Evolutionary conservation across 768 basidiomycete species (phyloP).

Genomic region (Xerocomellus amylosporus): DNA sequence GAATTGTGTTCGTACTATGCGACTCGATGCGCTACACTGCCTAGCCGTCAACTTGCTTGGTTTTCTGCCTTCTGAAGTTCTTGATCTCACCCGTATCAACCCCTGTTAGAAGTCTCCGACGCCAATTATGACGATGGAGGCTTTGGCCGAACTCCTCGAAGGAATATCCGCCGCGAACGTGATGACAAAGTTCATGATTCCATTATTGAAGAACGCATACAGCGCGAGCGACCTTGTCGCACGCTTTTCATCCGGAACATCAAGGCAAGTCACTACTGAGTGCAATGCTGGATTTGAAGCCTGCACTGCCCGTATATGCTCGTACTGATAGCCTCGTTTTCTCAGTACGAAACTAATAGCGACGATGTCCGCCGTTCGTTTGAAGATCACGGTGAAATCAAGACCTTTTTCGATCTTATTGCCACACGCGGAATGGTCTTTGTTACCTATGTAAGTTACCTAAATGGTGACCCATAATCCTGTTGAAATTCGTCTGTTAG

Average conservation of each 20-base stretch:
- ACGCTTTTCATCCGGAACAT: conserved; percentile 98
- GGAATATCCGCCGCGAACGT: conserved; percentile 65
- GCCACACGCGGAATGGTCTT: conserved; percentile 98
- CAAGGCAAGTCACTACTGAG: conserved; percentile 66
- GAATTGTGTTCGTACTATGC: conserved; percentile 22
- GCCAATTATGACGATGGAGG: conserved; percentile 54
- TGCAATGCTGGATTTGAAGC: conserved; percentile 12
- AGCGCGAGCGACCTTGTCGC: conserved; percentile 91
- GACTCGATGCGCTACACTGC: conserved; percentile 45
- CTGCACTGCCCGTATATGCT: conserved; percentile 3
- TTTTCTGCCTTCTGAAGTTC: conserved; percentile 46
- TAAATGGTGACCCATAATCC: conserved; percentile 6
- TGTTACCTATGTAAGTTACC: conserved; percentile 86
- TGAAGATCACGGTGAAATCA: conserved; percentile 93
- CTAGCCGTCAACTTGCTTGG: conserved; percentile 40
- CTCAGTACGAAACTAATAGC: conserved; percentile 86
- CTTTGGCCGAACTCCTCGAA: conserved; percentile 42
- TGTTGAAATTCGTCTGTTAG: conserved; percentile 42
- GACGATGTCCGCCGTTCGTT: conserved; percentile 81
- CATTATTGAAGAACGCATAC: conserved; percentile 91
- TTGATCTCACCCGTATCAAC: conserved; percentile 39
- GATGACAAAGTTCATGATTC: conserved; percentile 90
- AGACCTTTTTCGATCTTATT: conserved; percentile 95
- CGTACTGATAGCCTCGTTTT: conserved; percentile 12
- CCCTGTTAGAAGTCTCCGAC: conserved; percentile 64